Conservation (phyloP, 352 stramenopile species). For the Phytopythium vexans region DNA sequence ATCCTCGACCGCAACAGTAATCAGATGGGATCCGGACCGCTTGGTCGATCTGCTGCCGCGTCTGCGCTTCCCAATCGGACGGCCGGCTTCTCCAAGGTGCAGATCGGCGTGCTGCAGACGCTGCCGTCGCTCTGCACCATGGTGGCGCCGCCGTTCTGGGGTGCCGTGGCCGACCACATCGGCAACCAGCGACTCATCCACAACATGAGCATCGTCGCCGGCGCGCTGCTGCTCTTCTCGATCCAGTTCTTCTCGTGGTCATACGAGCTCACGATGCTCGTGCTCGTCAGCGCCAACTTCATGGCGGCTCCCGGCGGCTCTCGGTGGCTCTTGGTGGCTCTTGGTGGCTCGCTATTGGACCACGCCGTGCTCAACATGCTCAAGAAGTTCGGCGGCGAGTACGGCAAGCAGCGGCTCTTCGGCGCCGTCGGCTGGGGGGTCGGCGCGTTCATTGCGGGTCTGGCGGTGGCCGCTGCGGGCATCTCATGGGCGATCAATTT, state of each 20-base stretch:
- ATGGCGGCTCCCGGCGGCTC: too few relatives aligned
- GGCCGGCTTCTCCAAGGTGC: constrained; percentile 23
- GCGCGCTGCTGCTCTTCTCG: constrained; percentile 46
- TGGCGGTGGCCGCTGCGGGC: constrained; percentile 43
- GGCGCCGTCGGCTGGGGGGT: constrained; percentile 55
- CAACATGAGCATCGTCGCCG: constrained; percentile 48
- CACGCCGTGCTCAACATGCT: constrained; percentile 63
- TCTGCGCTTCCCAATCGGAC: too few relatives aligned
- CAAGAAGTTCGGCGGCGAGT: constrained; percentile 57
- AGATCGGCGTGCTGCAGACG: constrained; percentile 66
- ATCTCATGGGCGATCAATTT: constrained; percentile 69
- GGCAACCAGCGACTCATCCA: constrained; percentile 55
- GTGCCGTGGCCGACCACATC: constrained; percentile 53
- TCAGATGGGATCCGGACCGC: too few relatives aligned
- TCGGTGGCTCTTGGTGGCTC: too few relatives aligned
- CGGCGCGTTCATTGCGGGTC: constrained; percentile 47
- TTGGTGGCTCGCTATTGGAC: constrained; percentile 51
- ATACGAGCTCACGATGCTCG: constrained; percentile 34
- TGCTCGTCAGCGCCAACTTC: constrained; percentile 57
- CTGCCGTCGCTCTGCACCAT: constrained; percentile 58
- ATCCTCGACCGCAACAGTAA: too few relatives aligned
- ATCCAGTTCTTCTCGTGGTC: constrained; percentile 42
- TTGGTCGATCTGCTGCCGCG: too few relatives aligned
- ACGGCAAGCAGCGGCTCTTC: constrained; percentile 74
- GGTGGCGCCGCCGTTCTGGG: constrained; percentile 61